Base-by-base conservation (phyloP, 441 rosid species). In the Erodium chrysanthum region DNA sequence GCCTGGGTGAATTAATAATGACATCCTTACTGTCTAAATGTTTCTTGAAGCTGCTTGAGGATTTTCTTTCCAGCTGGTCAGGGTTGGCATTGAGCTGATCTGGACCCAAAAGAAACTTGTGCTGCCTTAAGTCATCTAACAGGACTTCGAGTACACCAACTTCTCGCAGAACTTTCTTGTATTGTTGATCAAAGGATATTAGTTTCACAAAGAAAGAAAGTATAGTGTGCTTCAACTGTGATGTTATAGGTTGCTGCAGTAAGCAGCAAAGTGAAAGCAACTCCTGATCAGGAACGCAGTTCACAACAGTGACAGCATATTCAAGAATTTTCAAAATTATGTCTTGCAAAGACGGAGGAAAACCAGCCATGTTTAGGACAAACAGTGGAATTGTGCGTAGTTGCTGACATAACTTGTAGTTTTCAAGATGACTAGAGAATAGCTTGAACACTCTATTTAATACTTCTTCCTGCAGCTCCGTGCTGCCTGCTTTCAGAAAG, bases 231-330 rank as follows among this genome's bases (percentile, higher is more conserved):
- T 96, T 96, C 73, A 96, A 74, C 62, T 91, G 92, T 66, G 98
- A 82, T 69, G 96, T 77, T 66, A 93, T 89, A 67, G 91, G 89
- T 74, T 93, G 99, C 85, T 96, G 99, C 87, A 96, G 76, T 72
- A 96, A 86, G 88, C 97, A 96, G 81, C 98, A 93, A 62, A 96
- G 91, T 35, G 99, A 93, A 77, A 96, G 86, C 79, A 96, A 72
- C 78, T 96, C 99, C 79, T 96, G 99, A 83, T 96, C 99, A 37
- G 99, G 99, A 72, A 96, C 85, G 75, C 99, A 96, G 80, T 91
- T 96, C 77, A 89, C 96, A 68, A 96, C 98, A 62, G 99, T 96
- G 70, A 93, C 99, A 65, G 99, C 98, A 79, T 93, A 96, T 75
- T 93, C 98, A 76, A 96, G 97, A 82, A 96, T 96, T 84, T 93